Evolutionary conservation across 345 rosid genomes (phyloP).

Genomic region (Populus euphratica): DNA sequence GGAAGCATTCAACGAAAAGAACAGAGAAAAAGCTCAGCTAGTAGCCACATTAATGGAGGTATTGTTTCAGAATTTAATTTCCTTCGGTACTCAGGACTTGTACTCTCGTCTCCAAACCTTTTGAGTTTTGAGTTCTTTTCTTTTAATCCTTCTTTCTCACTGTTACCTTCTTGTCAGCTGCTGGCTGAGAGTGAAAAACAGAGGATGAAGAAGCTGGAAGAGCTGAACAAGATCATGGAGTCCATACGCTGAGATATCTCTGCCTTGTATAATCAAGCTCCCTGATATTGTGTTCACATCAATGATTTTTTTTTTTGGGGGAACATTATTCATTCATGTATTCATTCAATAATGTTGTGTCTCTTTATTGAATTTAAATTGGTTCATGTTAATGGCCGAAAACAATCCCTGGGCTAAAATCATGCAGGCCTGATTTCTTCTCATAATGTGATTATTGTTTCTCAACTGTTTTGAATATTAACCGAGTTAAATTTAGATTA

Average conservation of each 20-base stretch:
- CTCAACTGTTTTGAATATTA: no score
- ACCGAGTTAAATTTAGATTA: no score
- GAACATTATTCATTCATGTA: neutral
- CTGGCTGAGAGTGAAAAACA: conserved; percentile 62
- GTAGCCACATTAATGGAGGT: conserved; percentile 52
- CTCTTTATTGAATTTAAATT: neutral
- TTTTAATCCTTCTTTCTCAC: neutral
- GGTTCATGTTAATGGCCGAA: neutral
- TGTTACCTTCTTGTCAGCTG: conserved; percentile 33
- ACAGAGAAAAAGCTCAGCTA: conserved; percentile 56
- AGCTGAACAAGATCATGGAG: conserved; percentile 61
- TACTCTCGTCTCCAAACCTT: no score
- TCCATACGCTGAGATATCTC: neutral
- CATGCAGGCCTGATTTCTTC: neutral
- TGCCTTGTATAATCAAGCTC: neutral
- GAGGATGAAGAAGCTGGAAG: conserved; percentile 72
- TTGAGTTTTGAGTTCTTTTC: no score
- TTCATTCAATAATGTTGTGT: neutral
- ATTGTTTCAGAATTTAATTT: neutral
- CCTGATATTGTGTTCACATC: neutral
- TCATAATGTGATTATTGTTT: no score
- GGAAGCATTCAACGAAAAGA: conserved; percentile 78
- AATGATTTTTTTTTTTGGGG: neutral
- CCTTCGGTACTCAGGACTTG: neutral
- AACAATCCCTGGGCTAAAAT: neutral